Conservation (phyloP, 1,284 basidiomycete species). For the Kalmanozyma brasiliensis region DNA sequence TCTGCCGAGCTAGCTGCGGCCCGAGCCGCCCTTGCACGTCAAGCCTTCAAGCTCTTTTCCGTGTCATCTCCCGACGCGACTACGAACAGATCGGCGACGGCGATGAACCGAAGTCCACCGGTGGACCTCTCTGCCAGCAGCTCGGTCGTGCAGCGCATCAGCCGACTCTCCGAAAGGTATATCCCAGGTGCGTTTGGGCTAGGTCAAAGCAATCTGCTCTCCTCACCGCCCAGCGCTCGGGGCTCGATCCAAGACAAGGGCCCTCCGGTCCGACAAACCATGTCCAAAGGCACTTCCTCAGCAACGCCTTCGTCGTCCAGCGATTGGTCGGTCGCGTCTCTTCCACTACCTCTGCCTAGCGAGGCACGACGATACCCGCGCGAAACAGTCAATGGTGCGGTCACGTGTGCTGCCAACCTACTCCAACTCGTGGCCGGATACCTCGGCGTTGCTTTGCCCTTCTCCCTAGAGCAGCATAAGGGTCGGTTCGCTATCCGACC, state of each 20-base stretch:
- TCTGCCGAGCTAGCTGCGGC: conserved; percentile 20
- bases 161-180: conserved; percentile 44
- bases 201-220: conserved; percentile 8
- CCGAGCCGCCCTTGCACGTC: conserved; percentile 39
- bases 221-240: too few species aligned
- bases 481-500: conserved; percentile 40
- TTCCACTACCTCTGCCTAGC: conserved; percentile 47
- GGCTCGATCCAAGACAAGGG: too few species aligned
- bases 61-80: conserved; percentile 25
- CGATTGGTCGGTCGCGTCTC: conserved; percentile 48
- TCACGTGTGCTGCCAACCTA: conserved; percentile 44
- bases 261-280: too few species aligned
- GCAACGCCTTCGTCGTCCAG: conserved; percentile 5
- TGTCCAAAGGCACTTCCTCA: not conserved
- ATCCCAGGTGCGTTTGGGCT: conserved; percentile 50
- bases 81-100: not conserved
- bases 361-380: conserved; percentile 51
- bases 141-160: conserved; percentile 38
- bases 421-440: conserved; percentile 47
- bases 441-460: conserved; percentile 55
- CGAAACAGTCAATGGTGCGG: conserved; percentile 53
- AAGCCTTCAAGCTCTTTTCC: conserved; percentile 38
- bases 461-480: conserved; percentile 41
- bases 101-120: conserved; percentile 4
- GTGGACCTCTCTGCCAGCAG: conserved; percentile 32